These are phyloP conservation scores for Imleria badia DNA, from an alignment of 768 basidiomycete species.

Conservation along the genomic window DNA sequence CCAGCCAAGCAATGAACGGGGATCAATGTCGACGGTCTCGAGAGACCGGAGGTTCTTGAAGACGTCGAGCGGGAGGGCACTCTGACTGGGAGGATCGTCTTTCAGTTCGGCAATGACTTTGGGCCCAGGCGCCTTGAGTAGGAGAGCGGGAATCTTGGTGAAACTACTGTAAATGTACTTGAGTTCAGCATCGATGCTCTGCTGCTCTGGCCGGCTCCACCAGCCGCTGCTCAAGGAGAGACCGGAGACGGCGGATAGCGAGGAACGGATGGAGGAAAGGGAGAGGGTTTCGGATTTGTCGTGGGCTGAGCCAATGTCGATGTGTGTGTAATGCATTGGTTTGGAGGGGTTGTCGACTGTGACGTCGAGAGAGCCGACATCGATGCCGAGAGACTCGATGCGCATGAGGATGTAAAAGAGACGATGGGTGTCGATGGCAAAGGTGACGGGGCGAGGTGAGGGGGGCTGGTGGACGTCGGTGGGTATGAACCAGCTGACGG, in stretches of 20 bases:
- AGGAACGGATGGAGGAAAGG: constrained; percentile 71
- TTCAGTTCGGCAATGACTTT: constrained; percentile 68
- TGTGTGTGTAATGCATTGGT: constrained; percentile 72
- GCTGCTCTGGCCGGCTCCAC: constrained; percentile 65
- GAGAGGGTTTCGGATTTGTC: constrained; percentile 77
- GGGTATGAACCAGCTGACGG: constrained; percentile 56
- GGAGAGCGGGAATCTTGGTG: constrained; percentile 83
- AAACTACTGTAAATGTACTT: constrained; percentile 88
- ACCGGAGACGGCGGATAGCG: constrained; percentile 71
- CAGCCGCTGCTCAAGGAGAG: constrained; percentile 72
- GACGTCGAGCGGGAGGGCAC: constrained; percentile 74
- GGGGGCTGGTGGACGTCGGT: constrained; percentile 25
- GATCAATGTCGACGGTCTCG: constrained; percentile 79
- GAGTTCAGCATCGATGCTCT: constrained; percentile 67
- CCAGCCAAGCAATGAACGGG: constrained; percentile 81
- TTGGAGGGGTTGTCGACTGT: constrained; percentile 69
- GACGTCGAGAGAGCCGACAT: constrained; percentile 79
- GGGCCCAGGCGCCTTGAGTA: constrained; percentile 60
- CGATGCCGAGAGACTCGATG: constrained; percentile 75
- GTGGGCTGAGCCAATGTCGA: constrained; percentile 40
- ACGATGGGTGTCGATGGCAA: constrained; percentile 75
- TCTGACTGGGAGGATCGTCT: constrained; percentile 66
- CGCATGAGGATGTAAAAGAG: constrained; percentile 89
- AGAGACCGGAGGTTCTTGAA: constrained; percentile 85
- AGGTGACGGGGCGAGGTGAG: constrained; percentile 57